Percentiles rank a stretch among this genome's conserved stretches.
phyloP scores from a whole-genome alignment of 495 filamentous ascomycete species.

The Neurospora cerealis region DNA sequence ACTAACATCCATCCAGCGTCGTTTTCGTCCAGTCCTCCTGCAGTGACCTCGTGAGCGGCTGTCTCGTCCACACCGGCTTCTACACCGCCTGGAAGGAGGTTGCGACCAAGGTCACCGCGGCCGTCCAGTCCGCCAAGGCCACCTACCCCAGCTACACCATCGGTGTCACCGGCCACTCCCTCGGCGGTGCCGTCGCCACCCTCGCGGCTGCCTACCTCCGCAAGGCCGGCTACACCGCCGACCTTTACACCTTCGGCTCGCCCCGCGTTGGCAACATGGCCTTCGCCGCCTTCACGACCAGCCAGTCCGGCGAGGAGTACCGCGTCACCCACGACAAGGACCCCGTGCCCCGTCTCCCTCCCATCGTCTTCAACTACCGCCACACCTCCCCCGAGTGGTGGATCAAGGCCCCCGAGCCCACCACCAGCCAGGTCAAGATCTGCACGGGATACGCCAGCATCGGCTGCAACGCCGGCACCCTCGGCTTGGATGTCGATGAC shows the following conservation, averaged over 20 bases:
- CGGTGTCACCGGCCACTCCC: conserved; percentile 55
- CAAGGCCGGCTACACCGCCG: conserved; percentile 30
- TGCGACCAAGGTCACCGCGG: conserved; percentile 7
- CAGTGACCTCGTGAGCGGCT: conserved; percentile 19
- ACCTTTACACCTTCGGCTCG: conserved; percentile 54
- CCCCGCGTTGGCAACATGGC: conserved; percentile 55
- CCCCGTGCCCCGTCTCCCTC: conserved; percentile 55
- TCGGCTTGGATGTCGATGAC: conserved; percentile 18
- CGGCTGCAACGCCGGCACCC: conserved; percentile 30
- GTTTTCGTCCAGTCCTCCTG: conserved; percentile 22
- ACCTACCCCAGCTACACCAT: conserved; percentile 43
- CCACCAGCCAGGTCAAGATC: conserved; percentile 20
- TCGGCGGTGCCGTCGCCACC: conserved; percentile 56
- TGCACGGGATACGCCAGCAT: conserved; percentile 29
- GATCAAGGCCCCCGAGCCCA: conserved; percentile 21
- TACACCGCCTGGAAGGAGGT: conserved; percentile 27
- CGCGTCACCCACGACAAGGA: conserved; percentile 61
- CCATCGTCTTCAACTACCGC: conserved; percentile 41
- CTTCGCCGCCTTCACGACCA: conserved; percentile 48
- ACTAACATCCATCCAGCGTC: conserved; percentile 13
- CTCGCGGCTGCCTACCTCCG: conserved; percentile 51
- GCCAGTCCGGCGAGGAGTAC: conserved; percentile 38
- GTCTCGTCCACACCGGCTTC: conserved; percentile 33
- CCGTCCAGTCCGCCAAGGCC: conserved; percentile 15
- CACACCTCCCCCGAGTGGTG: conserved; percentile 65